A percentile compares a stretch with the other conserved stretches of the same genome.
Evolutionary conservation across 1,284 basidiomycete species (phyloP).

Genomic region (Tylopilus orsonianus): DNA sequence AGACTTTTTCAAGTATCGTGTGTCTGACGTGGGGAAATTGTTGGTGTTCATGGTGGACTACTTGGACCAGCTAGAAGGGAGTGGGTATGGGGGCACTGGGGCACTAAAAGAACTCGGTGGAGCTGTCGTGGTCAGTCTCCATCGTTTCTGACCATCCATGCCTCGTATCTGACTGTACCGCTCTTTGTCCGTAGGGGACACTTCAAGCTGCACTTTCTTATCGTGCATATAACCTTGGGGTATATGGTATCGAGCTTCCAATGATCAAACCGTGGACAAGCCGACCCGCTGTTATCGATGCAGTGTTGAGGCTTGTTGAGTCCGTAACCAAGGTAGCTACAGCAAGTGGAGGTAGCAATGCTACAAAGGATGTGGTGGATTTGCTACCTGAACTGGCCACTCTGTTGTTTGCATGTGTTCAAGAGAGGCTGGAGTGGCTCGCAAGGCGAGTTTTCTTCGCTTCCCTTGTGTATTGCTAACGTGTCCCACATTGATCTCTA

Average conservation of each 20-base stretch:
- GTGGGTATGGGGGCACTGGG: conserved; percentile 22
- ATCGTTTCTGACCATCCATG: neutral
- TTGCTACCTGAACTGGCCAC: conserved; percentile 69
- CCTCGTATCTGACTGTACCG: neutral
- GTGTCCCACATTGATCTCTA: conserved; percentile 20
- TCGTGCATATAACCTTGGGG: conserved; percentile 64
- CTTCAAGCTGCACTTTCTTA: conserved; percentile 73
- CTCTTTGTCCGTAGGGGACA: conserved; percentile 50
- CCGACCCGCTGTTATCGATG: conserved; percentile 63
- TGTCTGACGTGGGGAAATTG: conserved; percentile 58
- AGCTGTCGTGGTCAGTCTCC: conserved; percentile 60
- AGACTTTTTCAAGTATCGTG: conserved; percentile 79
- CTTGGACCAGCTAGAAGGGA: conserved; percentile 26
- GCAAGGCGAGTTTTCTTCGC: conserved; percentile 46
- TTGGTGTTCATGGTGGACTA: conserved; percentile 53
- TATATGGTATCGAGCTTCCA: conserved; percentile 77
- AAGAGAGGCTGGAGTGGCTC: conserved; percentile 72
- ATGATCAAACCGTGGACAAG: conserved; percentile 87
- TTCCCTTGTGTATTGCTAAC: conserved; percentile 10
- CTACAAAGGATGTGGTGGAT: conserved; percentile 49
- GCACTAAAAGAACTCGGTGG: conserved; percentile 36
- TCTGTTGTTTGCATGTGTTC: conserved; percentile 68
- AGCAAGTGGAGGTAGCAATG: conserved; percentile 21
- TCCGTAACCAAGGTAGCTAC: conserved; percentile 49
- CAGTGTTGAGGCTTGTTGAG: conserved; percentile 73